phyloP scores from a whole-genome alignment of 2,329 filamentous ascomycete genomes.

The Volutella citrinella region DNA sequence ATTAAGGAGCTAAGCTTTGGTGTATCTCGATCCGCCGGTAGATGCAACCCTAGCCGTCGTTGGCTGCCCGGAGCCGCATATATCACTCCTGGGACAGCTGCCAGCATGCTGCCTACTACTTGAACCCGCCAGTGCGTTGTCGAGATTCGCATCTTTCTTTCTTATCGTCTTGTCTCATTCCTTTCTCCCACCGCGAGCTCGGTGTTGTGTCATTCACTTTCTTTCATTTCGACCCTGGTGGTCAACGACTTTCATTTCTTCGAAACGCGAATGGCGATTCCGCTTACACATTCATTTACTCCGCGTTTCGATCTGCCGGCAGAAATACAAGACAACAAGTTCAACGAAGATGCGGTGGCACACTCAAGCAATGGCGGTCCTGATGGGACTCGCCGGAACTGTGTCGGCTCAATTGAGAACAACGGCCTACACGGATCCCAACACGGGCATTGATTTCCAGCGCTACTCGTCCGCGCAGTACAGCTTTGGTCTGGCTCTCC shows the following conservation, averaged over 20 bases:
- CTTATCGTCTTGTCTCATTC: no score
- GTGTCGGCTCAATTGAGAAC: constrained; percentile 17
- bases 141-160: no score
- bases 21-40: constrained; percentile 3
- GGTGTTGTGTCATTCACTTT: constrained; percentile 7
- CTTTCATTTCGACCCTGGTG: constrained; percentile 16
- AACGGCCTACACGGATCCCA: constrained; percentile 36
- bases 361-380: no score
- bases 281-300: constrained; percentile 5
- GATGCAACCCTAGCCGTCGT: neutral
- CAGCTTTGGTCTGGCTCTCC: constrained; percentile 49
- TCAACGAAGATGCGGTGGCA: no score
- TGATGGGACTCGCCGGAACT: constrained; percentile 19
- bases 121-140: constrained; percentile 9
- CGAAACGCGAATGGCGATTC: no score
- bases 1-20: constrained; percentile 13
- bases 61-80: constrained; percentile 4
- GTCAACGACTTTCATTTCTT: constrained; percentile 12
- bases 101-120: neutral
- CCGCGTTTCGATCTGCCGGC: neutral
- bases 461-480: constrained; percentile 36
- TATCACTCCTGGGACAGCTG: constrained; percentile 6
- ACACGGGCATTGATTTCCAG: constrained; percentile 45
- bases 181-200: constrained; percentile 14
- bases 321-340: no score